Evolutionary conservation across 148 eudicot species (phyloP), one percentile per base, ranked within the genome.

Genomic region (Silene latifolia): DNA sequence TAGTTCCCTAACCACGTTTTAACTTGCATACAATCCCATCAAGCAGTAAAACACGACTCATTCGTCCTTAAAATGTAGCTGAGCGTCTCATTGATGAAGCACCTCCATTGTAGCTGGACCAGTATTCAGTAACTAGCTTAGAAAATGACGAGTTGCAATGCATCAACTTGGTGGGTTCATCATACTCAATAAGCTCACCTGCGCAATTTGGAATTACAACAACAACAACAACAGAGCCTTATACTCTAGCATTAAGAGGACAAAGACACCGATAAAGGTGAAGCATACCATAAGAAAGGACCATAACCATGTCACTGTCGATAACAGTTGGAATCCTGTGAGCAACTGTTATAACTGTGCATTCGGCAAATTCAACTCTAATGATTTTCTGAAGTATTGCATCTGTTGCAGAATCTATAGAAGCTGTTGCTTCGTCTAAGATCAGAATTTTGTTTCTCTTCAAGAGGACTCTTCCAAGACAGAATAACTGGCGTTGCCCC

Each of bases 71-170:
- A 39, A 66, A 5, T 13, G 73, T 51, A 3, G 60, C 17, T 53
- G 21, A 70, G 44, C 44, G 42, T 70, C 12, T 51, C 73, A 18
- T 23, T 70, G 62, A 25, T 8, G 44, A 19, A 62, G 51, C 51
- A 51, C 29, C 39, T 79, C 76, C 82, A 59, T 77, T 79, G 82
- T 85, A 84, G 74, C 94, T 89, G 20, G 91, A 83, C 92, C 89
- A 92, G 70, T 89, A 89, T 72, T 92, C 97, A 4, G 88, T 82
- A 14, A 92, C 97, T 74, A 92, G 89, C 77, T 92, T 89, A 7
- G 89, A 64, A 53, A 92, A 92, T 0, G 81, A 69, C 0, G 94
- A 88, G 63, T 86, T 78, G 29, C 73, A 78, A 71, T 85, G 72
- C 87, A 90, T 79, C 47, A 90, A 89, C 79, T 76, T 87, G 73